A percentile compares a stretch with the other conserved stretches of the same genome.
Conservation (phyloP, 176 grass and related monocot genomes). For the Oryza glumipatula region DNA sequence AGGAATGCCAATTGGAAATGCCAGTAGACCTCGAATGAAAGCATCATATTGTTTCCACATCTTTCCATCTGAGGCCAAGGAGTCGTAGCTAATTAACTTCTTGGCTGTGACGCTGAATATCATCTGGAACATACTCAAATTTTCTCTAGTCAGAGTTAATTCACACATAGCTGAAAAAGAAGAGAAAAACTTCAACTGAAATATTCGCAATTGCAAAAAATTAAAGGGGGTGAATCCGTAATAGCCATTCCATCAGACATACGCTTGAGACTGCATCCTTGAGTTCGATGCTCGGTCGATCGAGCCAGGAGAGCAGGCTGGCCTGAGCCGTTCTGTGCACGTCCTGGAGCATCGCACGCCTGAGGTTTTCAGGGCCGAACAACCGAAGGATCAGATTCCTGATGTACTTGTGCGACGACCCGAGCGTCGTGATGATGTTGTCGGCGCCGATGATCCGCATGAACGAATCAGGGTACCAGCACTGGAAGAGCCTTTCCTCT, state of each 20-base stretch:
- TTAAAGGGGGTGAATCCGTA: too few relatives aligned
- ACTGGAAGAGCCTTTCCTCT: constrained; percentile 61
- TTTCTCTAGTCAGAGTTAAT: too few relatives aligned
- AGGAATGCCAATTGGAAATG: constrained; percentile 54
- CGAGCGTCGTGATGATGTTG: constrained; percentile 38
- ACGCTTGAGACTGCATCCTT: constrained; percentile 53
- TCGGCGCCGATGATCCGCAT: constrained; percentile 52
- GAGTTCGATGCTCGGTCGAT: constrained; percentile 33
- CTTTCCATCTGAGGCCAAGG: constrained; percentile 6
- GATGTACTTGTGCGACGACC: constrained; percentile 56
- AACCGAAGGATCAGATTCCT: constrained; percentile 43
- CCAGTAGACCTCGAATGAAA: constrained; percentile 48
- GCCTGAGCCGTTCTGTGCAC: constrained; percentile 10
- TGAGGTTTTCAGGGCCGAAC: constrained; percentile 53
- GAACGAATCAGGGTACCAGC: constrained; percentile 56
- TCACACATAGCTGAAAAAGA: too few relatives aligned
- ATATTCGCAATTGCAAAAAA: too few relatives aligned
- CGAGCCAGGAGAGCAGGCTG: constrained; percentile 52
- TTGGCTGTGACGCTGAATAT: constrained; percentile 63
- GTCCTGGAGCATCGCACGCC: constrained; percentile 34
- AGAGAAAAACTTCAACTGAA: too few relatives aligned
- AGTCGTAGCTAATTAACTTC: constrained; percentile 60
- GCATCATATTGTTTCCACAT: constrained; percentile 57
- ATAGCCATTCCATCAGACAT: not conserved
- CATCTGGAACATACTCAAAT: constrained; percentile 32